Evolutionary conservation across 805 yeast genomes (phyloP).

Genomic region (Metschnikowia rubicola): DNA sequence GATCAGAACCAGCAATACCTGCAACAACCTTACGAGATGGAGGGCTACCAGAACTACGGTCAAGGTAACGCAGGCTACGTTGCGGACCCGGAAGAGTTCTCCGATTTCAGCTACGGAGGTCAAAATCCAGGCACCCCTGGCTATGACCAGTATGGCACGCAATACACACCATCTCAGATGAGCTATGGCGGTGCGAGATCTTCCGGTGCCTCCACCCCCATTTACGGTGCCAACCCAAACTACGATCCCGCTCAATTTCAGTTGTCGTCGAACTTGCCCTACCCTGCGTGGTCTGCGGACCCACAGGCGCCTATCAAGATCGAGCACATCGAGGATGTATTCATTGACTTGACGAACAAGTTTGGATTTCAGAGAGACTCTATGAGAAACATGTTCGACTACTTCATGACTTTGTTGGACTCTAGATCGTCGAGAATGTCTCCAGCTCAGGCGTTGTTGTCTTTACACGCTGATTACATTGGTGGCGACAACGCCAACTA

Average conservation of each 20-base stretch:
- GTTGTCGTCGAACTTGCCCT: slow-evolving; percentile 85
- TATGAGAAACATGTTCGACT: slow-evolving; percentile 88
- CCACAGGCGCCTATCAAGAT: slow-evolving; percentile 79
- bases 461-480: slow-evolving; percentile 82
- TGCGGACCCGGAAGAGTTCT: slow-evolving; percentile 59
- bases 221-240: slow-evolving; percentile 61
- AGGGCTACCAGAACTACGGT: slow-evolving; percentile 42
- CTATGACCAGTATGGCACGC: slow-evolving; percentile 65
- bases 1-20: slow-evolving; percentile 46
- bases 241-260: slow-evolving; percentile 61
- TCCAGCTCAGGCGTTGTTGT: slow-evolving; percentile 79
- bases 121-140: slow-evolving; percentile 57
- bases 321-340: slow-evolving; percentile 83
- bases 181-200: slow-evolving; percentile 79
- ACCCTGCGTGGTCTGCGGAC: slow-evolving; percentile 99
- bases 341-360: slow-evolving; percentile 76
- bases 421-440: slow-evolving; percentile 87
- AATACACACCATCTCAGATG: slow-evolving; percentile 82
- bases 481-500: slow-evolving; percentile 86
- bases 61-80: slow-evolving; percentile 28
- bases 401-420: slow-evolving; percentile 79
- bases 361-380: slow-evolving; percentile 92
- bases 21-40: slow-evolving; percentile 49
- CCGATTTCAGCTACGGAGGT: slow-evolving; percentile 62
- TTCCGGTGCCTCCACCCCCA: slow-evolving; percentile 93